Evolutionary conservation across 768 basidiomycete genomes (phyloP).

Genomic region (Hericium rajendrae): DNA sequence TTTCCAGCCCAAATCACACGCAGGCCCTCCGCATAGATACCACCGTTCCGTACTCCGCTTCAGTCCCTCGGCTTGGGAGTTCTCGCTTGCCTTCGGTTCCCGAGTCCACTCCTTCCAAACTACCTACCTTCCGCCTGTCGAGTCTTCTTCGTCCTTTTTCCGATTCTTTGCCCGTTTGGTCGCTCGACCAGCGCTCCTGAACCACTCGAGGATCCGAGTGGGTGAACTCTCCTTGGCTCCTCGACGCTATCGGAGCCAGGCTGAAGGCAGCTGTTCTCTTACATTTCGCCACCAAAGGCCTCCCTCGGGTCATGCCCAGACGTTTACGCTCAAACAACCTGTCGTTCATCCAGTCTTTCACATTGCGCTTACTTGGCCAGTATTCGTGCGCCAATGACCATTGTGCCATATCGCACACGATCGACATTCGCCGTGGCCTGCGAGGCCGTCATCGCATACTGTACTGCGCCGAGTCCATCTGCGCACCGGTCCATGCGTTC

Average conservation of each 20-base stretch:
- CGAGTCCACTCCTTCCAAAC: conserved; percentile 17
- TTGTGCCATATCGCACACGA: no score
- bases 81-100: conserved; percentile 15
- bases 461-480: conserved; percentile 47
- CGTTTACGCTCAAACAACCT: no score
- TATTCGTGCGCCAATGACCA: no score
- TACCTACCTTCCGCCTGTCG: conserved; percentile 45
- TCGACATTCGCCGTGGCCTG: no score
- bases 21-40: conserved; percentile 46
- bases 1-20: conserved; percentile 14
- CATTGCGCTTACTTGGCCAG: no score
- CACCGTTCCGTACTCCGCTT: conserved; percentile 27
- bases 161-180: conserved; percentile 33
- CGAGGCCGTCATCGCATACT: conserved; percentile 59
- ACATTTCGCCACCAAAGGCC: no score
- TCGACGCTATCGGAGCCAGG: no score
- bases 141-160: conserved; percentile 62
- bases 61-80: conserved; percentile 1
- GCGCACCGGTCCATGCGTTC: conserved; percentile 55
- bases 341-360: no score
- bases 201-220: conserved; percentile 29
- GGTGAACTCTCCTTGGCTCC: no score
- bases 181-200: conserved; percentile 25
- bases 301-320: no score
- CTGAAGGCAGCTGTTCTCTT: no score